phyloP scores from a whole-genome alignment of 352 stramenopile species.

The Pythium rishiriense region DNA sequence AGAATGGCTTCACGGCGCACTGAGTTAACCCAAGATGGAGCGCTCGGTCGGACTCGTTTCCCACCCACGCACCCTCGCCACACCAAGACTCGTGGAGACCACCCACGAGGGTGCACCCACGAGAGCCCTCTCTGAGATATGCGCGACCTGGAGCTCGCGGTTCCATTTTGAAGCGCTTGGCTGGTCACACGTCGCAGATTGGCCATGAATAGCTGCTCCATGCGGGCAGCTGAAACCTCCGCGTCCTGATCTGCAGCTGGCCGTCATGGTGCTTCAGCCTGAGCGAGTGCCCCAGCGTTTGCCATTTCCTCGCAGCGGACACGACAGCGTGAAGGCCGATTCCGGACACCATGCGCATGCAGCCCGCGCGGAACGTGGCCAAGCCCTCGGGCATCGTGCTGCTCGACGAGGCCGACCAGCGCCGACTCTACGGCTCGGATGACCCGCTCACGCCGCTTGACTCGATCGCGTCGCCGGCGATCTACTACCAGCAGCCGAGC shows the following conservation, averaged over 20 bases:
- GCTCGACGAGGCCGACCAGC: constrained; percentile 24
- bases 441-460: constrained; percentile 36
- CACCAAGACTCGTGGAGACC: too few species aligned
- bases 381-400: constrained; percentile 26
- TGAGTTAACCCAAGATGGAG: not conserved
- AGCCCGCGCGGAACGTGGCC: not conserved
- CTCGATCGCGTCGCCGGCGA: constrained; percentile 39
- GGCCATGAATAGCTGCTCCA: constrained; percentile 3
- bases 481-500: constrained; percentile 37
- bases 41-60: too few species aligned
- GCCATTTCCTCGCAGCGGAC: not conserved
- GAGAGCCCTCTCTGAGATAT: not conserved
- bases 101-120: too few species aligned
- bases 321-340: not conserved
- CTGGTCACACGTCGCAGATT: constrained; percentile 12
- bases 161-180: too few species aligned
- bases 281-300: too few species aligned
- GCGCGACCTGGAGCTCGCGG: not conserved
- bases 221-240: constrained; percentile 9
- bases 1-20: not conserved
- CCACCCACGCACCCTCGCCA: too few species aligned
- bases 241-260: not conserved
- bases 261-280: not conserved
- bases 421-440: constrained; percentile 27
- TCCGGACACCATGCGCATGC: not conserved